Base-by-base conservation (phyloP, 2,329 filamentous ascomycete species). In the Pyricularia grisea region DNA sequence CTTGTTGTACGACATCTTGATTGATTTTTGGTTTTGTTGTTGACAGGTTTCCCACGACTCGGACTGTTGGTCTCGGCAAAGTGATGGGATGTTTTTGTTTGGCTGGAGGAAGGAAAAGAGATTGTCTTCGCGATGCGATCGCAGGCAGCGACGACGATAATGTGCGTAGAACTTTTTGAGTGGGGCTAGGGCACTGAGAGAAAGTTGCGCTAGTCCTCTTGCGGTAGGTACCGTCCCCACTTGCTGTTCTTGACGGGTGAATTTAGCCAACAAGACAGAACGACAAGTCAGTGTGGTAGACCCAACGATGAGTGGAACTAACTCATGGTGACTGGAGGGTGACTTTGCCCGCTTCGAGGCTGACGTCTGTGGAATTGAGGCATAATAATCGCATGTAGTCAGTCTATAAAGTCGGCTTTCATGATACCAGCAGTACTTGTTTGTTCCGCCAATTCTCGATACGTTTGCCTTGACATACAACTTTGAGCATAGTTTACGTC, bases 51-150 rank as follows among this genome's bases (percentile, higher is more conserved):
- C 68, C 92, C 90, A 92, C 86, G 91, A 93, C 91, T 92, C 90
- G 90, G 91, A 90, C 88, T 84, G 80, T 80, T 75, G 74, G 86
- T 89, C 88, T 84, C 90, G 89, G 90, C 89, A 91, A 92, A 85
- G 90, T 92, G 90, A 92, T 91, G 89, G 71, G 68, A 23, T 55
- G 65, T 74, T 71, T 70, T 73, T 70, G 73, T 74, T 74, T 73
- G 71, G 5, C 67, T 61, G 68, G 31, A 4, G 28, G 36, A 66
- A 60, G 69, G 31, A 66, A 20, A 60, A 67, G 27, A 67, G 33
- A 4, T 42, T 58, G 28, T 30, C 33, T 67, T 61, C 36, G 27
- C 55, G 63, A 64, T 60, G 28, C 67, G 55, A 58, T 14, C 28
- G 55, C 33, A 66, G 70, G 23, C 36, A 14, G 65, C 65, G 33